A percentile compares a stretch with the other conserved stretches of the same genome.
Conservation (phyloP, 495 filamentous ascomycete species). For the Poronia punctata region DNA sequence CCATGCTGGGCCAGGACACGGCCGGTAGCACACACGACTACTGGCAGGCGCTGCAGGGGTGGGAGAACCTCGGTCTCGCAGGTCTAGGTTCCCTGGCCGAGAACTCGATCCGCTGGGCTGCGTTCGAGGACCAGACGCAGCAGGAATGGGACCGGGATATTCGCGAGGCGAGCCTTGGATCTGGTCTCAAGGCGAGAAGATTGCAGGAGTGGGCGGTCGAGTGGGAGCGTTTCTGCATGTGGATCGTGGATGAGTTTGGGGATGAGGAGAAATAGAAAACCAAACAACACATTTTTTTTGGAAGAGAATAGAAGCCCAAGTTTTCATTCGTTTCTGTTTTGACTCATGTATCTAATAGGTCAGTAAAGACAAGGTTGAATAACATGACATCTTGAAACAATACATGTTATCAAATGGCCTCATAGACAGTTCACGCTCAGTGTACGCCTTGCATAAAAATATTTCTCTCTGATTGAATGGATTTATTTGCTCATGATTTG, state of each 20-base stretch:
- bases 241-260: constrained; percentile 78
- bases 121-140: constrained; percentile 67
- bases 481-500: no score
- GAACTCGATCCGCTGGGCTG: constrained; percentile 86
- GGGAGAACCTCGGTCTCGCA: constrained; percentile 76
- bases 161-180: constrained; percentile 65
- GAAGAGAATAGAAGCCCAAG: no score
- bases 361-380: no score
- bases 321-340: no score
- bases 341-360: no score
- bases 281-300: no score
- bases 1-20: constrained; percentile 67
- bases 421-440: no score
- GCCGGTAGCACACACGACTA: constrained; percentile 82
- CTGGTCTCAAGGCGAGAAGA: constrained; percentile 60
- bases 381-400: no score
- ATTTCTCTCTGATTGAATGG: no score
- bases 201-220: constrained; percentile 69
- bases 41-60: constrained; percentile 83
- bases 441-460: no score
- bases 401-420: no score
- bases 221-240: constrained; percentile 89
- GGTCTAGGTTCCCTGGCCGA: constrained; percentile 80
- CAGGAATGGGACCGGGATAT: constrained; percentile 67
- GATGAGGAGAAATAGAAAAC: no score